These are phyloP conservation scores for Fusarium continuum DNA, from an alignment of 2,329 filamentous ascomycete species.

Conservation along the genomic window DNA sequence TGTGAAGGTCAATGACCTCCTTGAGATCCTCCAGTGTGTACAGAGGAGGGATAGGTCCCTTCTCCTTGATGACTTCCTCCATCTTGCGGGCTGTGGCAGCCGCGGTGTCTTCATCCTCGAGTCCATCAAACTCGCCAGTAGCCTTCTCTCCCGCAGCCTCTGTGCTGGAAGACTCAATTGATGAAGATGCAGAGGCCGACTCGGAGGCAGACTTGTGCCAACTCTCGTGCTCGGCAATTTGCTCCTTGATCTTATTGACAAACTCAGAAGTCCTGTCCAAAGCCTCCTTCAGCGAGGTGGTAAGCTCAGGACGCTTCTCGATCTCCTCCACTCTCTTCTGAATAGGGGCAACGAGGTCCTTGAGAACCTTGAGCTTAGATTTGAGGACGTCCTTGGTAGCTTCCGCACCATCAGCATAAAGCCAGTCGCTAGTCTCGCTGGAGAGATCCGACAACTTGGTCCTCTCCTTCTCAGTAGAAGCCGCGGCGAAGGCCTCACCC, in stretches of 20 bases:
- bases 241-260: constrained; percentile 72
- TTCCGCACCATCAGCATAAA: constrained; percentile 84
- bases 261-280: constrained; percentile 77
- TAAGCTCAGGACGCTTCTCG: constrained; percentile 72
- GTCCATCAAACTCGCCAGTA: constrained; percentile 71
- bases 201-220: constrained; percentile 65
- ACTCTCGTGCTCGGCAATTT: constrained; percentile 74
- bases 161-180: constrained; percentile 53
- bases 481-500: constrained; percentile 75
- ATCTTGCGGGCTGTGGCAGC: constrained; percentile 52
- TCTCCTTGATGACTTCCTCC: constrained; percentile 56
- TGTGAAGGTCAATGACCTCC: constrained; percentile 68
- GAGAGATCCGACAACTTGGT: constrained; percentile 73
- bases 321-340: constrained; percentile 79
- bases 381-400: constrained; percentile 80
- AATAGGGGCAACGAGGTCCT: constrained; percentile 80
- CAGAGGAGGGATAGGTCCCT: constrained; percentile 68
- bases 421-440: constrained; percentile 82
- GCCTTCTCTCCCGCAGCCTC: constrained; percentile 58
- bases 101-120: constrained; percentile 74
- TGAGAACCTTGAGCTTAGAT: constrained; percentile 78
- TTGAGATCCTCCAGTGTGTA: constrained; percentile 79
- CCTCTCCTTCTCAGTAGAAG: constrained; percentile 75
- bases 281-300: constrained; percentile 74
- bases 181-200: constrained; percentile 57